Base-by-base conservation (phyloP, 768 basidiomycete species). In the Leccinum pellstonianum region DNA sequence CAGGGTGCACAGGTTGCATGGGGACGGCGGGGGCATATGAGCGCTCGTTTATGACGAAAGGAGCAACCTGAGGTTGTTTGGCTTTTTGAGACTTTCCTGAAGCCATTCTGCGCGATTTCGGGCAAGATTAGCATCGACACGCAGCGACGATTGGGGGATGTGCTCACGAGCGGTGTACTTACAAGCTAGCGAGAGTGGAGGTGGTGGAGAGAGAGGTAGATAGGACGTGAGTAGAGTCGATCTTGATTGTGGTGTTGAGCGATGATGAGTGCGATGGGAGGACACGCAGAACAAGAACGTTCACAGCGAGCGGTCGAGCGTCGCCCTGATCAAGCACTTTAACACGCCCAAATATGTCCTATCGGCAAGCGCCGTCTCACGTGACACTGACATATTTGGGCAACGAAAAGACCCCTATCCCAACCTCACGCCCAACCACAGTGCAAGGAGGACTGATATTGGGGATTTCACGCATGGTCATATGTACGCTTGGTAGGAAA, bases 281-380 rank as follows among this genome's bases (percentile, higher is more conserved):
- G 47, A 50, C 52, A 33, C 4, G 27, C 59, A 67, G 27, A 55
- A 62, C 65, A 48, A 65, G 47, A 59, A 52, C 50, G 66, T 54
- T 60, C 54, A 33, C 59, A 60, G 61, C 56, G 61, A 60, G 62
- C 52, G 8, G 64, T 55, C 55, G 62, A 64, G 47, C 46, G 61
- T 64, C 58, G 60, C 58, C 61, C 55, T 68, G 70, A 70, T 72
- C 70, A 51, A 51, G 50, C 27, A 69, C 70, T 72, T 70, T 72
- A 70, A 72, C 70, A 64, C 58, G 66, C 64, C 60, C 64, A 70
- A 67, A 68, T 67, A 58, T 52, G 65, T 59, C 5, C 52, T 60
- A 64, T 71, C 69, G 69, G 69, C 70, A 72, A 72, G 70, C 66
- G 57, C 70, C 70, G 70, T 35, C 5, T 56, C 70, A 72, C 70